Conservation (phyloP, 768 basidiomycete species). For the Trametes maxima region DNA sequence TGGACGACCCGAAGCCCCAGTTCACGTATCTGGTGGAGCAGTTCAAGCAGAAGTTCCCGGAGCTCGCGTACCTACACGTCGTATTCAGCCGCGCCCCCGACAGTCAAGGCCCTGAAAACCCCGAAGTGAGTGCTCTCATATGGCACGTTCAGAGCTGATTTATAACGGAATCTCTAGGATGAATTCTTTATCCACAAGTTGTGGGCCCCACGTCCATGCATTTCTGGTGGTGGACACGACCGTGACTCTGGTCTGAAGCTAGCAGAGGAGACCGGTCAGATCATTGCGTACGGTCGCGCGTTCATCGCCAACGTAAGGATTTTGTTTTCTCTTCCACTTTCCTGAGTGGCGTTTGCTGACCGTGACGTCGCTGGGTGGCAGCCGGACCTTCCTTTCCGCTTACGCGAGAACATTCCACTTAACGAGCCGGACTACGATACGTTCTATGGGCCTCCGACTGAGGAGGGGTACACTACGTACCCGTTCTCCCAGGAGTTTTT, state of each 20-base stretch:
- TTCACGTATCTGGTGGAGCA: slow-evolving; percentile 51
- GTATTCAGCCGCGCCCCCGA: slow-evolving; percentile 27
- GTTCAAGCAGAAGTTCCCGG: slow-evolving; percentile 42
- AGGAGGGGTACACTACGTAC: slow-evolving; percentile 33
- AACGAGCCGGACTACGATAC: slow-evolving; percentile 39
- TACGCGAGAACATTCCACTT: slow-evolving; percentile 39
- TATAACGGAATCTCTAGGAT: slow-evolving; percentile 4
- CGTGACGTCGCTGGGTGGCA: slow-evolving; percentile 22
- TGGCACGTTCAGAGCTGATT: neutral
- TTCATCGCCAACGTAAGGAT: slow-evolving; percentile 35
- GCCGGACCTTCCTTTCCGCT: slow-evolving; percentile 46
- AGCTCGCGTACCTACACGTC: slow-evolving; percentile 42
- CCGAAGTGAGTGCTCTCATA: neutral
- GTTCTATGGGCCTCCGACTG: slow-evolving; percentile 41
- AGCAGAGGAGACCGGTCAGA: slow-evolving; percentile 28
- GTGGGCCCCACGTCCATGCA: slow-evolving; percentile 28
- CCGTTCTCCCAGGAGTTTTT: slow-evolving; percentile 22
- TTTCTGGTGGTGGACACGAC: slow-evolving; percentile 29
- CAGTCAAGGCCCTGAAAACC: slow-evolving; percentile 3
- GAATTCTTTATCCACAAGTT: slow-evolving; percentile 26
- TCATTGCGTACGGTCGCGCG: slow-evolving; percentile 32
- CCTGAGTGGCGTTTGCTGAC: too few species aligned
- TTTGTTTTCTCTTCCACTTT: neutral
- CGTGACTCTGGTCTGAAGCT: slow-evolving; percentile 24
- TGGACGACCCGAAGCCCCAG: slow-evolving; percentile 56